phyloP scores from a whole-genome alignment of 2,329 filamentous ascomycete genomes.

The Penicillium hesseltinei region DNA sequence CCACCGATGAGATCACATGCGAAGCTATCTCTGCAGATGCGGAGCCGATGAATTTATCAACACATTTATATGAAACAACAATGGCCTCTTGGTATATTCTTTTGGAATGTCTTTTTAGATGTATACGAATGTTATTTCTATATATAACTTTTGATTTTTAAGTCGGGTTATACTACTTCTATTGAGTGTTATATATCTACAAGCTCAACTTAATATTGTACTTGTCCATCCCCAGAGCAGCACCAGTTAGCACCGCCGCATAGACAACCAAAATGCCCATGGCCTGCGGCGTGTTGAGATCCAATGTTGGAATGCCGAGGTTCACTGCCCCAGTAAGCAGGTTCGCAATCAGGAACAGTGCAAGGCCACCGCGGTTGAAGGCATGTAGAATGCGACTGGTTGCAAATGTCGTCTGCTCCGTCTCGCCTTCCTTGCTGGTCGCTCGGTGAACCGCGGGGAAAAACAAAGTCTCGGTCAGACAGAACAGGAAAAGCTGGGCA shows the following conservation, averaged over 20 bases:
- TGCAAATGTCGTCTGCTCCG: constrained; percentile 62
- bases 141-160: neutral
- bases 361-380: constrained; percentile 85
- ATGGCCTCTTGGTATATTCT: no score
- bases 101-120: no score
- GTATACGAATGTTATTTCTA: no score
- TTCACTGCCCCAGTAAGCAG: constrained; percentile 87
- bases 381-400: constrained; percentile 80
- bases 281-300: constrained; percentile 62
- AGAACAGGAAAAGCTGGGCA: constrained; percentile 76
- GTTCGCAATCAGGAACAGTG: constrained; percentile 83
- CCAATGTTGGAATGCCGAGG: constrained; percentile 77
- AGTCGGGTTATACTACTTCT: neutral
- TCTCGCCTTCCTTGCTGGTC: constrained; percentile 55
- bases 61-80: neutral
- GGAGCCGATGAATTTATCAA: neutral
- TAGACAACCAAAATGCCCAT: constrained; percentile 77
- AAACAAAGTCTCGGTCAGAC: constrained; percentile 70
- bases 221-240: constrained; percentile 54
- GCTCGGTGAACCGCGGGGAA: constrained; percentile 71
- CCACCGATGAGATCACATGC: constrained; percentile 9
- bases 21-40: neutral
- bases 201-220: constrained; percentile 36
- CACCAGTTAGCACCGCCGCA: constrained; percentile 61
- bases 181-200: constrained; percentile 14